phyloP scores from a whole-genome alignment of 106 monocot genomes.

The Chionographis japonica region DNA sequence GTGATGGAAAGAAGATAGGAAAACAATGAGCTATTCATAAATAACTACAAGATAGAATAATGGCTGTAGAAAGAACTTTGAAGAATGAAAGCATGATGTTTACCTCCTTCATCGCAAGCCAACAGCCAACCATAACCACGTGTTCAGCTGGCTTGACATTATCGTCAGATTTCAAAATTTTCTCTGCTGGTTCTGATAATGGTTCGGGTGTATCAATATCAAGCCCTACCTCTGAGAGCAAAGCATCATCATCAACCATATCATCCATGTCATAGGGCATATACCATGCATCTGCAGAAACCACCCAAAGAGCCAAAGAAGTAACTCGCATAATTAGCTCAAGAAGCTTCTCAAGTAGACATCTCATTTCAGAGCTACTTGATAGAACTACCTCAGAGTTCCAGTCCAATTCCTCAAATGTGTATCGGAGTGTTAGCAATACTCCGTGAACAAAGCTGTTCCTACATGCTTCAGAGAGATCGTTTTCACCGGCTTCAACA shows the following conservation, averaged over 20 bases:
- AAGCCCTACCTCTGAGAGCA: conserved; percentile 31
- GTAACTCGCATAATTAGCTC: conserved; percentile 81
- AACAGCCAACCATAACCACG: conserved; percentile 96
- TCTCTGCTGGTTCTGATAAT: conserved; percentile 23
- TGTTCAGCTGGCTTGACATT: conserved; percentile 58
- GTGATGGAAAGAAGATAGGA: not conserved
- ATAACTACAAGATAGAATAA: no score
- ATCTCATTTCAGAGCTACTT: conserved; percentile 49
- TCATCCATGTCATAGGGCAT: conserved; percentile 82
- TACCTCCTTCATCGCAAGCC: conserved; percentile 99
- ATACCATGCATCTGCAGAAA: conserved; percentile 89
- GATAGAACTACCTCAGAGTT: conserved; percentile 44
- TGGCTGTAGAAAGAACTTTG: no score
- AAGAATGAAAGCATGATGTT: conserved; percentile 2
- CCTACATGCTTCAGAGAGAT: conserved; percentile 81
- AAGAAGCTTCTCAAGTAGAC: conserved; percentile 60
- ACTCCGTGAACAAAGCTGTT: conserved; percentile 97
- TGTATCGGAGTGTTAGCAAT: conserved; percentile 85
- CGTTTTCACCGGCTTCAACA: conserved; percentile 78
- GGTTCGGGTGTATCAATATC: conserved; percentile 36
- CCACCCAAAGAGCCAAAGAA: conserved; percentile 89
- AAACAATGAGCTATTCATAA: no score
- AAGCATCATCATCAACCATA: conserved; percentile 37
- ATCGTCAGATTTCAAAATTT: conserved; percentile 20
- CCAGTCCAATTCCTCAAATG: conserved; percentile 99